Conservation (phyloP, 129 eudicot species). For the Saussurea involucrata region DNA sequence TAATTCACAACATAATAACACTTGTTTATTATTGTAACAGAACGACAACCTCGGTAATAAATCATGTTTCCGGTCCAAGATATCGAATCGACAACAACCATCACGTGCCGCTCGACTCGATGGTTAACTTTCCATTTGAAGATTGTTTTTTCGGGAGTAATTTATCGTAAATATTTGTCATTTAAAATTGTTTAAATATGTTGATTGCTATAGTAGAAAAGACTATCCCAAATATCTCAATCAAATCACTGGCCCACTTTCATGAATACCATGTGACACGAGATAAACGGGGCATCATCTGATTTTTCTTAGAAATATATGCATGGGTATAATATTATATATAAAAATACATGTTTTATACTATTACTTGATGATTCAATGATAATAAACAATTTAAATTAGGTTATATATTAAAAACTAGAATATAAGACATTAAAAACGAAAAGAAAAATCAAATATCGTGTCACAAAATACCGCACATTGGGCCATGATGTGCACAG, state of each 20-base stretch:
- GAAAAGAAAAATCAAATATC: too few species aligned
- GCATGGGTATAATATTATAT: too few species aligned
- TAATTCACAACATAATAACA: constrained; percentile 9
- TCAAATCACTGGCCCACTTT: constrained; percentile 10
- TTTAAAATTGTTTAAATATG: background rate
- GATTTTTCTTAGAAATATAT: background rate
- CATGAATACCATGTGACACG: background rate
- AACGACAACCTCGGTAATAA: background rate
- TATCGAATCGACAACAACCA: background rate
- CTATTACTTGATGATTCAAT: too few species aligned
- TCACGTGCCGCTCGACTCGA: background rate
- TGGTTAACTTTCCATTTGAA: constrained; percentile 4
- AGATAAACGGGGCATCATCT: background rate
- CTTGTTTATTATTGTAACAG: constrained; percentile 8
- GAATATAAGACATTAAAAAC: too few species aligned
- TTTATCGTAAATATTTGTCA: background rate
- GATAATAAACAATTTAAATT: too few species aligned
- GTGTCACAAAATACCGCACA: too few species aligned
- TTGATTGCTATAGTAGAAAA: background rate
- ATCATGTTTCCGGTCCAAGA: constrained; percentile 5
- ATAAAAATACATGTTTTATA: too few species aligned
- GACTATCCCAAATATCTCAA: background rate
- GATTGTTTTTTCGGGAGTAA: background rate
- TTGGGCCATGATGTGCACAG: too few species aligned
- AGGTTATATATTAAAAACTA: too few species aligned